Conservation (phyloP, 2,329 filamentous ascomycete genomes). For the Xylariales sp. region DNA sequence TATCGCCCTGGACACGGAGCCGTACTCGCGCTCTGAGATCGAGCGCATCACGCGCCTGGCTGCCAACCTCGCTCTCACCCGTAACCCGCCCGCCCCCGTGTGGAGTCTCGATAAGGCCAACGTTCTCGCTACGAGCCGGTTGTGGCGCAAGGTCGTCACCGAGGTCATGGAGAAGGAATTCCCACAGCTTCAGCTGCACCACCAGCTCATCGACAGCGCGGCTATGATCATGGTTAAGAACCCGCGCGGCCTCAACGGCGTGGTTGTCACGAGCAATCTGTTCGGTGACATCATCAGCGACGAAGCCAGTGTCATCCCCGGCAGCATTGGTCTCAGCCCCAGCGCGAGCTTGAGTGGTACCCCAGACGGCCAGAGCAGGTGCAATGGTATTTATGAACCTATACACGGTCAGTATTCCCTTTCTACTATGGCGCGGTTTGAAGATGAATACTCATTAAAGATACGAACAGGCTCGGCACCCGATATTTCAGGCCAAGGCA, state of each 20-base stretch:
- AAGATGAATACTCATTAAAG: slow-evolving; percentile 11
- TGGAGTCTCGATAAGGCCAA: slow-evolving; percentile 97
- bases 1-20: slow-evolving; percentile 83
- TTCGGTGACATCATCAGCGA: slow-evolving; percentile 97
- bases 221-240: slow-evolving; percentile 99
- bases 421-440: background rate
- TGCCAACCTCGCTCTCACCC: slow-evolving; percentile 81
- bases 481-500: slow-evolving; percentile 90
- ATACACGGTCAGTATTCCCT: slow-evolving; percentile 79
- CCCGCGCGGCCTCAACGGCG: slow-evolving; percentile 85
- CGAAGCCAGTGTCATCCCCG: slow-evolving; percentile 94
- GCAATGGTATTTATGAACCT: slow-evolving; percentile 97
- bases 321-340: slow-evolving; percentile 87
- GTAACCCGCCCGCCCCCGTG: slow-evolving; percentile 80
- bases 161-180: slow-evolving; percentile 91
- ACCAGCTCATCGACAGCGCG: slow-evolving; percentile 95
- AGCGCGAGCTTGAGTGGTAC: slow-evolving; percentile 88
- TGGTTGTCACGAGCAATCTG: slow-evolving; percentile 92
- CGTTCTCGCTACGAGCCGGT: slow-evolving; percentile 86
- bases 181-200: slow-evolving; percentile 82
- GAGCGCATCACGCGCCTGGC: slow-evolving; percentile 88
- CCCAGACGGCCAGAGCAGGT: slow-evolving; percentile 83
- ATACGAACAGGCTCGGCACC: slow-evolving; percentile 76
- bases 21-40: slow-evolving; percentile 86
- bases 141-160: slow-evolving; percentile 89